A percentile compares a stretch with the other conserved stretches of the same genome.
These are phyloP conservation scores for Diaporthe ampelina DNA, from an alignment of 2,329 filamentous ascomycete genomes.

Conservation along the genomic window DNA sequence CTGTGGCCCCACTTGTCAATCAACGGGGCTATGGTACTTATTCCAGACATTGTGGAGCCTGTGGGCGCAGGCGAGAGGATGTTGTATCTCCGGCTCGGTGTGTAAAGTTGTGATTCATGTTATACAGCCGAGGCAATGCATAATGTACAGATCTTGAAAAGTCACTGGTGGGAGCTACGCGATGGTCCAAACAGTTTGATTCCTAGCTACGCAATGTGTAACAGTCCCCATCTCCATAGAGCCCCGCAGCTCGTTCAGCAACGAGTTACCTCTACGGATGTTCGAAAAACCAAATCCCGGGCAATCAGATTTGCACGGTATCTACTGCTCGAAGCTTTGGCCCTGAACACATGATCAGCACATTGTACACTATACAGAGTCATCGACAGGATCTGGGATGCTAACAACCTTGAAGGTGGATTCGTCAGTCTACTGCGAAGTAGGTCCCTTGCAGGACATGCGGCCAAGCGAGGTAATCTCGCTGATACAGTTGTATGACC, in stretches of 20 bases:
- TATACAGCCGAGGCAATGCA: neutral
- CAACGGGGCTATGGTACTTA: too few species aligned
- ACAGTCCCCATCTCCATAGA: neutral
- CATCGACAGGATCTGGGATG: too few species aligned
- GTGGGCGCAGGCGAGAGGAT: neutral
- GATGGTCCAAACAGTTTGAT: neutral
- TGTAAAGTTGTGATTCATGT: neutral
- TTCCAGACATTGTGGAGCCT: neutral
- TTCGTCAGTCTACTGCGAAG: neutral
- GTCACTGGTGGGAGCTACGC: neutral
- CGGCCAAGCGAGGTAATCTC: neutral
- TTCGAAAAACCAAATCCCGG: too few species aligned
- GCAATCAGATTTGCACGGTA: too few species aligned
- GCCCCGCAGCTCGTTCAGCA: too few species aligned
- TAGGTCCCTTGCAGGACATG: constrained; percentile 5
- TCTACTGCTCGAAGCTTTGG: too few species aligned
- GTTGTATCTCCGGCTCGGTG: neutral
- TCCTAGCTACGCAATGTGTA: neutral
- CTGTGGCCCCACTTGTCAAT: neutral
- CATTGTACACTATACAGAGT: too few species aligned
- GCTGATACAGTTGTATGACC: constrained; percentile 5
- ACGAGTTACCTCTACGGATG: too few species aligned
- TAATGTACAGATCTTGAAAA: neutral
- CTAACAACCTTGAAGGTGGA: too few species aligned
- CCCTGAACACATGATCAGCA: neutral